A percentile compares a stretch with the other conserved stretches of the same genome.
Evolutionary conservation across 306 rosid genomes (phyloP).

Genomic region (Hippophae rhamnoides): DNA sequence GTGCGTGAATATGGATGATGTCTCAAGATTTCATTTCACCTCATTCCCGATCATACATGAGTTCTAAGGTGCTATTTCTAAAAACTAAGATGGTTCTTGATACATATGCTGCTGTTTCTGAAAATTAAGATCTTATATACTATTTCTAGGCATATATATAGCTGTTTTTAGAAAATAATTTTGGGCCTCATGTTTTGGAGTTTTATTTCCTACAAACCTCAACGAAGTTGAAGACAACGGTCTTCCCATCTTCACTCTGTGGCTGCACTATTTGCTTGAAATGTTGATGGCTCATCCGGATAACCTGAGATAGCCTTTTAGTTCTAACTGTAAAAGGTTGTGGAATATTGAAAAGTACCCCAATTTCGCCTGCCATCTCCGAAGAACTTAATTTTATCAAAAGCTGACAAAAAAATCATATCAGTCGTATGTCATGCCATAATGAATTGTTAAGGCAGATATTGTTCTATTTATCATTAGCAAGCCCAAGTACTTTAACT

Average conservation of each 20-base stretch:
- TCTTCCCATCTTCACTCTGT: slow-evolving; percentile 52
- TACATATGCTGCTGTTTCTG: no score
- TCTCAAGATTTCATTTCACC: no score
- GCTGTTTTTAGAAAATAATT: no score
- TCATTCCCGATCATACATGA: no score
- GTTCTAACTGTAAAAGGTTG: slow-evolving; percentile 86
- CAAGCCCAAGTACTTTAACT: not conserved
- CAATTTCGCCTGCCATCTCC: slow-evolving; percentile 73
- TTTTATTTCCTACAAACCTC: slow-evolving; percentile 33
- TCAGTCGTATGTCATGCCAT: slow-evolving; percentile 5
- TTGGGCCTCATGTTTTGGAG: no score
- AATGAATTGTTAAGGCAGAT: no score
- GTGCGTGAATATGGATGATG: no score
- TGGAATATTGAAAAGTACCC: slow-evolving; percentile 64
- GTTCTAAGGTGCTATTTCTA: no score
- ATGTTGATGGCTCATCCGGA: slow-evolving; percentile 55
- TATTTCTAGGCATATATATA: no score
- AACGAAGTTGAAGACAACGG: slow-evolving; percentile 46
- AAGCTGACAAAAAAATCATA: slow-evolving; percentile 33
- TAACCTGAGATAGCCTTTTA: slow-evolving; percentile 64
- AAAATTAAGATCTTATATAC: no score
- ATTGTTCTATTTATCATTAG: not conserved
- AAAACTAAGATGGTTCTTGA: no score
- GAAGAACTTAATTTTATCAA: slow-evolving; percentile 55
- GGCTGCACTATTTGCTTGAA: slow-evolving; percentile 74